Percentiles rank a stretch among this genome's conserved stretches.
phyloP scores from a whole-genome alignment of 352 stramenopile genomes.

The Phytopythium kandeliae region DNA sequence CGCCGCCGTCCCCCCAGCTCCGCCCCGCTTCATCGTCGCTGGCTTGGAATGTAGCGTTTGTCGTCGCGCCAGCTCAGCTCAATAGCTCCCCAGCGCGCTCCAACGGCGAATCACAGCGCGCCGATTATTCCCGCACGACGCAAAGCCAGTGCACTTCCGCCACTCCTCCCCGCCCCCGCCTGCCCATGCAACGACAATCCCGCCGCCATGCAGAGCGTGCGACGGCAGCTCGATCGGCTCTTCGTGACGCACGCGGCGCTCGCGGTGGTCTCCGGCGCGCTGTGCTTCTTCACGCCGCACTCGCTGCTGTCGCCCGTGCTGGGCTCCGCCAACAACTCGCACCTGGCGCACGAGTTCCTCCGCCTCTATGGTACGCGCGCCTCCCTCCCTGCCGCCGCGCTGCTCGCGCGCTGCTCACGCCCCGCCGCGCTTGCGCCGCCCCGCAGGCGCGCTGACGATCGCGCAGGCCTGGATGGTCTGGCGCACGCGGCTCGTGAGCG shows the following conservation, averaged over 20 bases:
- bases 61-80: too few relatives aligned
- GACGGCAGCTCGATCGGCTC: slow-evolving; percentile 74
- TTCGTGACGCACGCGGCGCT: slow-evolving; percentile 75
- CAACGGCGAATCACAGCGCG: too few relatives aligned
- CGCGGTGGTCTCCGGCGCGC: slow-evolving; percentile 49
- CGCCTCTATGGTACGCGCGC: slow-evolving; percentile 63
- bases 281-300: slow-evolving; percentile 78
- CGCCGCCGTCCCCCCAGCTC: neutral
- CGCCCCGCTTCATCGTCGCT: too few relatives aligned
- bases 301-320: slow-evolving; percentile 76
- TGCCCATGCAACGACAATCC: too few relatives aligned
- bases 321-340: slow-evolving; percentile 67
- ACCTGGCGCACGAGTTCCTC: slow-evolving; percentile 83
- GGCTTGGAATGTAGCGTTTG: too few relatives aligned
- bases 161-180: too few relatives aligned
- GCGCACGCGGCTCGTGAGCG: slow-evolving; percentile 80
- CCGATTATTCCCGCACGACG: too few relatives aligned
- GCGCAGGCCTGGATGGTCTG: slow-evolving; percentile 84
- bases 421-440: too few relatives aligned
- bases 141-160: too few relatives aligned
- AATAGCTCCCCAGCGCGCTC: too few relatives aligned
- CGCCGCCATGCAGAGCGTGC: slow-evolving; percentile 42
- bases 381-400: neutral
- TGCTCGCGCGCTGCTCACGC: neutral
- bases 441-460: slow-evolving; percentile 63